Conservation (phyloP, 129 eudicot genomes). For the Erigeron canadensis region DNA sequence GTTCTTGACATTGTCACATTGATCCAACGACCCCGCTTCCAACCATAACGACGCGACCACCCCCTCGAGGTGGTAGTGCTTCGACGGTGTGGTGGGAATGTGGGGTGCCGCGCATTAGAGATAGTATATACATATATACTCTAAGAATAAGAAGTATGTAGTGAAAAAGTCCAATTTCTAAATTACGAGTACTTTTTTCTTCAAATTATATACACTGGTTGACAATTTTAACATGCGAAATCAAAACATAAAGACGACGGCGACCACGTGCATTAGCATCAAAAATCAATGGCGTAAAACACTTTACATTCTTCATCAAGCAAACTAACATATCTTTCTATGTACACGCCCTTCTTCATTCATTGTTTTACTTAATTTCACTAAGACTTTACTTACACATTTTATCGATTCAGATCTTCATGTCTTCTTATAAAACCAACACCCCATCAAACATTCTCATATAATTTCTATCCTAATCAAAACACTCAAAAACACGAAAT, state of each 20-base stretch:
- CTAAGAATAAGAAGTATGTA: too few relatives aligned
- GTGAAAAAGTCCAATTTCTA: neutral
- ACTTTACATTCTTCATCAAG: constrained; percentile 25
- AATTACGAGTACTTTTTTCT: neutral
- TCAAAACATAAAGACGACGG: constrained; percentile 27
- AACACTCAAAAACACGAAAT: neutral
- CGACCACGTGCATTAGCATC: constrained; percentile 32
- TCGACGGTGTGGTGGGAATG: too few relatives aligned
- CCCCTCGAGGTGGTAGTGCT: too few relatives aligned
- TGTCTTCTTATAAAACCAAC: constrained; percentile 21
- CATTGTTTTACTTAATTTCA: constrained; percentile 28
- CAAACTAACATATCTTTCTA: constrained; percentile 24
- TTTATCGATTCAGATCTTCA: constrained; percentile 20
- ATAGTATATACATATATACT: too few relatives aligned
- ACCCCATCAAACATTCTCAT: constrained; percentile 12
- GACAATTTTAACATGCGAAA: neutral
- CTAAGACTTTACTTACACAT: constrained; percentile 32
- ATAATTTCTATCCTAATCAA: neutral
- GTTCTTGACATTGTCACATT: too few relatives aligned
- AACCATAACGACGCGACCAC: neutral
- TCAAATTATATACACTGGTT: neutral
- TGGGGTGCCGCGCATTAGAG: too few relatives aligned
- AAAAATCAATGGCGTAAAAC: constrained; percentile 33
- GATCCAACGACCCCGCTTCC: neutral
- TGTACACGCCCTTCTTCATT: constrained; percentile 27